These are phyloP conservation scores for Cladosporium austrohemisphaericum DNA, from an alignment of 2,329 filamentous ascomycete species.

Conservation along the genomic window DNA sequence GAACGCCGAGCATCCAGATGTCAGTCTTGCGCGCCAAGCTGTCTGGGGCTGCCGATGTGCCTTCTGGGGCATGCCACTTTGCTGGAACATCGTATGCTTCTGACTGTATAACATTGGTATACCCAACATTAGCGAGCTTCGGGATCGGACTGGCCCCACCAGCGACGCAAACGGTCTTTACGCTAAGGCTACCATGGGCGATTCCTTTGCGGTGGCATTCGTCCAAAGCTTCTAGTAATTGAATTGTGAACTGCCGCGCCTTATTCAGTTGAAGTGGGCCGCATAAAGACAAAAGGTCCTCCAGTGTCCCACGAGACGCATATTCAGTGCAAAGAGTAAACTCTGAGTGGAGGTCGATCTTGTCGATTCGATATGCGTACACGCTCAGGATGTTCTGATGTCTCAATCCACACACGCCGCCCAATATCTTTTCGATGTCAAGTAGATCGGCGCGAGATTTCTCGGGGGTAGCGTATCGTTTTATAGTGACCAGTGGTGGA, in stretches of 20 bases:
- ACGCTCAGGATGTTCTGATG: conserved; percentile 76
- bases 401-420: conserved; percentile 67
- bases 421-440: conserved; percentile 47
- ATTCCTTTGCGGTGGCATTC: conserved; percentile 83
- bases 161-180: conserved; percentile 22
- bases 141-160: conserved; percentile 15
- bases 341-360: conserved; percentile 17
- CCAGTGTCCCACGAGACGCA: conserved; percentile 76
- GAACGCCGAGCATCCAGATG: conserved; percentile 89
- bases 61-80: conserved; percentile 26
- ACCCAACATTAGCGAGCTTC: conserved; percentile 71
- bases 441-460: conserved; percentile 27
- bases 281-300: conserved; percentile 70
- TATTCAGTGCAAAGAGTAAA: conserved; percentile 53
- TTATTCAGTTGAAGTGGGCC: conserved; percentile 67
- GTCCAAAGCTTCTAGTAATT: conserved; percentile 82
- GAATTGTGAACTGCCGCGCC: conserved; percentile 84
- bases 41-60: conserved; percentile 34
- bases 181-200: conserved; percentile 53
- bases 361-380: conserved; percentile 56
- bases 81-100: conserved; percentile 14
- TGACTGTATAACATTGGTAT: conserved; percentile 36
- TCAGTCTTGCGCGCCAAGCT: conserved; percentile 66
- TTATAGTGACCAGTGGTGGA: conserved; percentile 27
- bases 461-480: conserved; percentile 22